Percentiles rank a stretch among this genome's conserved stretches.
These are phyloP conservation scores for Candida anglica DNA, from an alignment of 805 yeast species.

Conservation along the genomic window DNA sequence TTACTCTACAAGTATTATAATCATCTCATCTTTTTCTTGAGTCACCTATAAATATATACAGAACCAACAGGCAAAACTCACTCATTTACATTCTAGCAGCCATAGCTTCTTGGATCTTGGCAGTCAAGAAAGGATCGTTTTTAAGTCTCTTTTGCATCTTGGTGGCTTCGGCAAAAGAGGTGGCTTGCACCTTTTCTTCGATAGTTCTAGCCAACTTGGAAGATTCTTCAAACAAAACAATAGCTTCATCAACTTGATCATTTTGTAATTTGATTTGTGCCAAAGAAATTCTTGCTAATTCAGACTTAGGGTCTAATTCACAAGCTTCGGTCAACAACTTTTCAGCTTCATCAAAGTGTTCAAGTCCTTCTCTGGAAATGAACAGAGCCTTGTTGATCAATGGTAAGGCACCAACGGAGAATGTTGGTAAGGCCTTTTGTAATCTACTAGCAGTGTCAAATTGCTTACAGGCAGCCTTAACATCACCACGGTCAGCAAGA, in stretches of 20 bases:
- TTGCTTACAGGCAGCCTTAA: constrained; percentile 69
- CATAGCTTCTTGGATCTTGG: constrained; percentile 60
- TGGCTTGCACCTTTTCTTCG: constrained; percentile 86
- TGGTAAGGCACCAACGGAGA: constrained; percentile 84
- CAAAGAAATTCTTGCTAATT: constrained; percentile 82
- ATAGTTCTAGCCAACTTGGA: constrained; percentile 77
- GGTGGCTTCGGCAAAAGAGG: constrained; percentile 89
- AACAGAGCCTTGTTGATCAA: constrained; percentile 84
- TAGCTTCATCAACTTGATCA: constrained; percentile 79
- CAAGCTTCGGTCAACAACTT: constrained; percentile 69
- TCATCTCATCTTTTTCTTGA: not conserved
- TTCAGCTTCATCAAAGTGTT: constrained; percentile 52
- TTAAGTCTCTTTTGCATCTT: constrained; percentile 80
- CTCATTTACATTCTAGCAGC: constrained; percentile 5
- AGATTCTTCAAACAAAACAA: constrained; percentile 75
- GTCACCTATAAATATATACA: constrained; percentile 4
- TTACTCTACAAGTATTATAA: not conserved
- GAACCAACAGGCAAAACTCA: constrained; percentile 1
- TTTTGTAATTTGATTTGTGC: constrained; percentile 88
- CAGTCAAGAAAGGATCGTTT: constrained; percentile 61
- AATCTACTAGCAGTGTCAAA: constrained; percentile 83
- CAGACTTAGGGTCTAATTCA: constrained; percentile 81
- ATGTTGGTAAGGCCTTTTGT: constrained; percentile 64
- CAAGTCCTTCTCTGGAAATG: constrained; percentile 51
- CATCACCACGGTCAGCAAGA: constrained; percentile 74